Evolutionary conservation across 805 yeast species (phyloP), one percentile per base, ranked within the genome.

Genomic region (Cyberlindnera mycetangii): DNA sequence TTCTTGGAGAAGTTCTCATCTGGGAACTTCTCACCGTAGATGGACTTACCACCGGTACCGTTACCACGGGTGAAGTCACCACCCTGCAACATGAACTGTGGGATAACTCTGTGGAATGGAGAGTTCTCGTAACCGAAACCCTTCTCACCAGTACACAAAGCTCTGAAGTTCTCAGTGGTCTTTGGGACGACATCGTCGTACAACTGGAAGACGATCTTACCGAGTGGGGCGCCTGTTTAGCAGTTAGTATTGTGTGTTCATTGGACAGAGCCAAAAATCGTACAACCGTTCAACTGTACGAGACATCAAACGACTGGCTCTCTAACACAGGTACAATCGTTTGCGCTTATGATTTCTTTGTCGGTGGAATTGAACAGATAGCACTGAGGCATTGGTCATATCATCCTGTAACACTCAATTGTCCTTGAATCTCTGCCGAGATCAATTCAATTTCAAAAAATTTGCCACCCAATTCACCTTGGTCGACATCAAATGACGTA

Each of bases 21-120:
- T 37, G 75, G 75, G 70, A 85, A 85, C 66, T 76, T 81, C 49
- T 76, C 81, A 58, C 92, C 92, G 68, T 85, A 86, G 71, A 86
- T 86, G 49, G 92, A 84, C 70, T 83, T 85, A 70, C 99, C 99
- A 69, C 99, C 99, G 62, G 95, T 85, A 69, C 99, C 99, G 74
- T 89, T 85, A 71, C 88, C 89, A 72, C 77, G 74, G 69, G 93
- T 85, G 81, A 87, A 85, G 71, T 87, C 95, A 78, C 95, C 95
- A 72, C 95, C 98, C 78, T 93, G 98, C 69, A 93, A 78, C 99
- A 92, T 92, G 80, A 93, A 93, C 71, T 87, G 84, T 62, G 97
- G 97, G 63, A 89, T 89, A 55, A 90, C 95, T 76, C 97, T 85
- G 88, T 90, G 97, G 93, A 92, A 90, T 60, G 83, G 75, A 49